Evolutionary conservation across 2,329 filamentous ascomycete species (phyloP).

Genomic region (Penicillium sp.): DNA sequence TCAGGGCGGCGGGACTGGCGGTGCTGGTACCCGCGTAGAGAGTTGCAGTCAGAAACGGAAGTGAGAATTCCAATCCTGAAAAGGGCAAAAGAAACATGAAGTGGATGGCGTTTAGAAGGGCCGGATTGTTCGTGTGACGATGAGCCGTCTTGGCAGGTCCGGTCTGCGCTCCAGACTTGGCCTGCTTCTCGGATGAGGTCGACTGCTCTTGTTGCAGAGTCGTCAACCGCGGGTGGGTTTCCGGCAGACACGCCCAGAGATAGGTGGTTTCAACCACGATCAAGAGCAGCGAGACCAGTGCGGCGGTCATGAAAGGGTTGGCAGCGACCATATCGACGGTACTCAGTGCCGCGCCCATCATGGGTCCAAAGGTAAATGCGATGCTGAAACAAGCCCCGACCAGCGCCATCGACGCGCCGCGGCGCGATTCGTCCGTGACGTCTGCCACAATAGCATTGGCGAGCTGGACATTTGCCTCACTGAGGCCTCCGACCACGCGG

Average conservation of each 20-base stretch:
- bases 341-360: slow-evolving; percentile 79
- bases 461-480: slow-evolving; percentile 94
- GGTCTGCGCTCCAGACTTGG: not conserved
- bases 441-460: slow-evolving; percentile 95
- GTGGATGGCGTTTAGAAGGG: slow-evolving; percentile 76
- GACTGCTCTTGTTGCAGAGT: slow-evolving; percentile 10
- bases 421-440: slow-evolving; percentile 76
- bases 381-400: slow-evolving; percentile 96
- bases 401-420: slow-evolving; percentile 89
- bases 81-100: slow-evolving; percentile 93
- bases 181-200: not conserved
- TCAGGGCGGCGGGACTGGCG: slow-evolving; percentile 58
- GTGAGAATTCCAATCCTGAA: slow-evolving; percentile 94
- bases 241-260: slow-evolving; percentile 75
- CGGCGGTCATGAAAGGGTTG: slow-evolving; percentile 91
- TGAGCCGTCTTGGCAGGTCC: not conserved
- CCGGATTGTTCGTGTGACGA: slow-evolving; percentile 70
- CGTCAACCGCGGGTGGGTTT: slow-evolving; percentile 64
- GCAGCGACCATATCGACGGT: slow-evolving; percentile 69
- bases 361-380: slow-evolving; percentile 93
- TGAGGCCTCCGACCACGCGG: slow-evolving; percentile 82
- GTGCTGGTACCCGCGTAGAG: slow-evolving; percentile 67
- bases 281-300: slow-evolving; percentile 76
- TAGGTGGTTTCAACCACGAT: slow-evolving; percentile 85
- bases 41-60: slow-evolving; percentile 96